Evolutionary conservation across 371 early-diverging fungal genomes (phyloP), one percentile per base, ranked within the genome.

Genomic region (Mortierella sp.): DNA sequence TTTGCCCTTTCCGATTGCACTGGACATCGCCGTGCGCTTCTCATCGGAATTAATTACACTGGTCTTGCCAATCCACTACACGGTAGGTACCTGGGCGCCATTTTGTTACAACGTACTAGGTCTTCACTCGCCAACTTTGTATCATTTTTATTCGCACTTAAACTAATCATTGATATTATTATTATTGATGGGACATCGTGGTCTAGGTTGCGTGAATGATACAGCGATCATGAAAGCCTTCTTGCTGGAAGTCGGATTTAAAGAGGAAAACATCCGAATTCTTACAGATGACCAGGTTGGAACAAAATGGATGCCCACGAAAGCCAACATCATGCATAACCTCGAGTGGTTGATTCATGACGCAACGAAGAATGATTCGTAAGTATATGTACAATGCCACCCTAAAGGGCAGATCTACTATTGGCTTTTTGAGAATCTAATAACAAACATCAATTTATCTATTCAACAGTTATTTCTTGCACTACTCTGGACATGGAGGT

Each of bases 401-500:
- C 14, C 40, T 35, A 20, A 49, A 16, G 16, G n/a, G 6, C n/a
- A 49, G 20, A 49, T 2, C n/a, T 43, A 43, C 2, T 14, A 43
- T 43, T 14, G 43, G 2, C 14, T 9, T 49, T 5, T 49, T 49
- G 20, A 49, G 16, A 49, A 20, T 49, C 49, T 20, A 49, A 49
- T 18, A 18, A 37, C 20, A 30, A 26, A 54, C 11, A 49, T 4
- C n/a, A 20, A n/a, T 58, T 30, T 30, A 11, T 16, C 3, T 8
- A 1, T 24, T 30, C 32, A 45, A 22, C 43, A 79, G 77, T 22
- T 76, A 87, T 78, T 87, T 93, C 62, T 84, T 93, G 84, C 93
- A 93, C 84, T 96, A 88, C 75, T 90, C 89, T 62, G 95, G 95
- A n/a, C 95, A 95, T 81, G 95, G 95, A 30, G 84, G 80, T n/a